Evolutionary conservation across 176 grass and related monocot species (phyloP), one percentile per base, ranked within the genome.

Genomic region (Cenchrus americanus): DNA sequence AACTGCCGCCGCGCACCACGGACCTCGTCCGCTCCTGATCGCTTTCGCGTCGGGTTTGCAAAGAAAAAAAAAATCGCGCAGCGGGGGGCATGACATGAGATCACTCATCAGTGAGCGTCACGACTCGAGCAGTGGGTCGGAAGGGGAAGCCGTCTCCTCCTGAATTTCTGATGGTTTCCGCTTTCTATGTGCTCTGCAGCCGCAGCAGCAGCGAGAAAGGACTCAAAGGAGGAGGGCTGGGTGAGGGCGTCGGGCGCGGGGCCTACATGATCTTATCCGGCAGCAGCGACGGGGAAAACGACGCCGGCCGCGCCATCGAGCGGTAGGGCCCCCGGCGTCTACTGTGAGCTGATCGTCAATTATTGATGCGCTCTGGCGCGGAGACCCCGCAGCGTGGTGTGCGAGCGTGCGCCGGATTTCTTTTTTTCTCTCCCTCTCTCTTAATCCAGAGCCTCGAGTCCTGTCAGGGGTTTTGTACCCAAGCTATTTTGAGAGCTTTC

Each of bases 331-430:
- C 14, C 6, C 15, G 5, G 40, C 5, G 21, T 32, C 3, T 49
- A 15, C 48, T 19, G 13, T 71, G 27, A 26, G 34, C 10, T 17
- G 15, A 78, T 86, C 83, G 72, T 83, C 88, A 83, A 86, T 86
- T 67, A 86, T 90, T 79, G 80, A 47, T 50, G 57, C 65, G 15
- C 65, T 27, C 14, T 27, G 26, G 21, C 67, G 83, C 59, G 79
- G 59, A 83, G 84, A 86, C 42, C 24, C 34, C 88, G 27, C 84
- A 32, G 23, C 79, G 26, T 66, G 3, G 43, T 37, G 43, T 4
- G 30, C 6, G 26, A 13, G 10, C 6, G 1, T 21, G 26, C 5
- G 15, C 0, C 40, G 10, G 40, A 48, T 65, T 15, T 19, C 14
- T 5, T 23, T 9, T 62, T 37, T 34, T n/a, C n/a, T n/a, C n/a